phyloP scores from a whole-genome alignment of 495 filamentous ascomycete genomes.

The Neurospora cerealis region DNA sequence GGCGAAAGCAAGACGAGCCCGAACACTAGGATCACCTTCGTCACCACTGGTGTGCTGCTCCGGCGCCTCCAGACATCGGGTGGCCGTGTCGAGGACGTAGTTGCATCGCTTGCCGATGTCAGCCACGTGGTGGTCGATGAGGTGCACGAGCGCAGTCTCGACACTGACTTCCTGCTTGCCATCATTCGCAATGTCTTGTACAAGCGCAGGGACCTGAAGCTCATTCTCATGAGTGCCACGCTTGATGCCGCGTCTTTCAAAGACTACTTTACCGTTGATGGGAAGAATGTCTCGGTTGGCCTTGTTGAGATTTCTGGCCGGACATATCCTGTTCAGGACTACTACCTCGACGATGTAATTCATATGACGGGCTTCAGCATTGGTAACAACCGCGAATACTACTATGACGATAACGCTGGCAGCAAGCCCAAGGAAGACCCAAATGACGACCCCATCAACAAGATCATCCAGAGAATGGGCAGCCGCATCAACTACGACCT shows the following conservation, averaged over 20 bases:
- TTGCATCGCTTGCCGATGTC: conserved; percentile 72
- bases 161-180: conserved; percentile 89
- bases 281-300: conserved; percentile 49
- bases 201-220: conserved; percentile 69
- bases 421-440: conserved; percentile 23
- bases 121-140: conserved; percentile 96
- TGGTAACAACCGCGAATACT: conserved; percentile 20
- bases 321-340: conserved; percentile 83
- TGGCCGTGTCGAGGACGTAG: conserved; percentile 63
- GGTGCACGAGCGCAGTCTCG: conserved; percentile 90
- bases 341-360: conserved; percentile 84
- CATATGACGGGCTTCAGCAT: conserved; percentile 62
- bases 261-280: conserved; percentile 63
- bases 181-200: conserved; percentile 77
- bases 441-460: conserved; percentile 43
- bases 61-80: conserved; percentile 80
- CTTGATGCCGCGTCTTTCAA: conserved; percentile 83
- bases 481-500: conserved; percentile 90
- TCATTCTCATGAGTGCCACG: conserved; percentile 97
- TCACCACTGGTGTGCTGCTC: conserved; percentile 93
- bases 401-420: conserved; percentile 24
- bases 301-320: conserved; percentile 78
- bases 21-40: conserved; percentile 83
- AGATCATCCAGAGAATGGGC: conserved; percentile 61
- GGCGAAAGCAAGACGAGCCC: conserved; percentile 64